Evolutionary conservation across 2,329 filamentous ascomycete genomes (phyloP).

Genomic region (Calonectria crousiana): DNA sequence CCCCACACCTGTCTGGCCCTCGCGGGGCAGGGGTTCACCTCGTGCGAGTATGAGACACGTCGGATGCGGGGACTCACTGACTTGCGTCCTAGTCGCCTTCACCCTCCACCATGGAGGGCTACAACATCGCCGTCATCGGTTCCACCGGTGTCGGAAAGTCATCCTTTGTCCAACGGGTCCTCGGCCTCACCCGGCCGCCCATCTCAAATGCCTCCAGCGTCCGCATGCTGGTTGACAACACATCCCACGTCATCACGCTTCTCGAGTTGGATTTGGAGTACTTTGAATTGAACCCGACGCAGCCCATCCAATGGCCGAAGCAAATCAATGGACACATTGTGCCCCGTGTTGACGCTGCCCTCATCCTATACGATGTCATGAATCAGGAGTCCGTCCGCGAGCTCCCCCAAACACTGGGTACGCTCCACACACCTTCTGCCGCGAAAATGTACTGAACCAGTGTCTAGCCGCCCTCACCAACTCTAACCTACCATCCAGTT

Average conservation of each 20-base stretch:
- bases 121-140: slow-evolving; percentile 76
- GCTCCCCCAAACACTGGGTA: slow-evolving; percentile 83
- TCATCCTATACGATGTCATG: slow-evolving; percentile 90
- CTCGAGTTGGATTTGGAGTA: slow-evolving; percentile 76
- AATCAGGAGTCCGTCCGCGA: slow-evolving; percentile 80
- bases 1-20: slow-evolving; percentile 32
- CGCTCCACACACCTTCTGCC: slow-evolving; percentile 5
- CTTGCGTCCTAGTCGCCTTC: slow-evolving; percentile 44
- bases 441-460: slow-evolving; percentile 21
- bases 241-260: slow-evolving; percentile 69
- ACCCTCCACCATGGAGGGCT: slow-evolving; percentile 64
- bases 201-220: slow-evolving; percentile 67
- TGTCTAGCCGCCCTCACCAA: slow-evolving; percentile 77
- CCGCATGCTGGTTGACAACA: slow-evolving; percentile 69
- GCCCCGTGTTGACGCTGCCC: slow-evolving; percentile 83
- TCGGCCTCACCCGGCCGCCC: slow-evolving; percentile 66
- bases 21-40: slow-evolving; percentile 39
- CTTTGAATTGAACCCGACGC: slow-evolving; percentile 69
- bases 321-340: slow-evolving; percentile 77
- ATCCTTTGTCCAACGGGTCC: slow-evolving; percentile 73
- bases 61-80: slow-evolving; percentile 42
- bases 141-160: slow-evolving; percentile 76
- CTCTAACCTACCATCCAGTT: slow-evolving; percentile 79
- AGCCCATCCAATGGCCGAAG: slow-evolving; percentile 75
- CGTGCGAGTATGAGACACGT: slow-evolving; percentile 27